These are phyloP conservation scores for Mrakia gelida DNA, from an alignment of 768 basidiomycete species.

Conservation along the genomic window DNA sequence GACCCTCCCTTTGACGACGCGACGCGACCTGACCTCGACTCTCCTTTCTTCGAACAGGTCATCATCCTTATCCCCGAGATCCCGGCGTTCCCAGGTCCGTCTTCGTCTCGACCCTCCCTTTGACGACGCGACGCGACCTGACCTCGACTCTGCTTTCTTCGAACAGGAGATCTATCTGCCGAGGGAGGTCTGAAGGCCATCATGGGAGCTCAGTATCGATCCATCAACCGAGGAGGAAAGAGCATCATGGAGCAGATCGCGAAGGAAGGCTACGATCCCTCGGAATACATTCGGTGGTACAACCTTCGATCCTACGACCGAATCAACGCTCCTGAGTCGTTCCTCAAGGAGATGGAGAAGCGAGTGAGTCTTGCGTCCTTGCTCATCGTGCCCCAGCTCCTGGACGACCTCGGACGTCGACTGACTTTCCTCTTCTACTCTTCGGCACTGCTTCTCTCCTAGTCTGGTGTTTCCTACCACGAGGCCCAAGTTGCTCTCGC, in stretches of 20 bases:
- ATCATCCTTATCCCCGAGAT: conserved; percentile 84
- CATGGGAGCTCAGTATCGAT: conserved; percentile 64
- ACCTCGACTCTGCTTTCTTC: too few relatives aligned
- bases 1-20: background rate
- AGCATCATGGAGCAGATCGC: conserved; percentile 59
- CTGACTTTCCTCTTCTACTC: background rate
- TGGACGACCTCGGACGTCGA: too few relatives aligned
- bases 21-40: background rate
- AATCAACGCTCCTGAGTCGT: conserved; percentile 44
- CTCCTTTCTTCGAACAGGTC: conserved; percentile 51
- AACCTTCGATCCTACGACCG: conserved; percentile 71
- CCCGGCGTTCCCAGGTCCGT: conserved; percentile 72
- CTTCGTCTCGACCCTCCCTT: background rate
- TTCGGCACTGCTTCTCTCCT: too few relatives aligned
- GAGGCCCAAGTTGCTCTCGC: conserved; percentile 65
- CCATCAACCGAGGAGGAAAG: conserved; percentile 81
- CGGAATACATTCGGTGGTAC: conserved; percentile 84
- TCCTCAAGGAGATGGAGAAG: conserved; percentile 68
- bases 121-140: background rate
- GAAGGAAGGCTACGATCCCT: conserved; percentile 40
- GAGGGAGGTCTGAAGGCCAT: conserved; percentile 57
- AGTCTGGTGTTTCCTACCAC: conserved; percentile 72
- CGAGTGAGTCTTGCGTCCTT: conserved; percentile 36
- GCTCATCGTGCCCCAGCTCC: background rate
- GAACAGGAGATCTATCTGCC: conserved; percentile 56